Evolutionary conservation across 352 stramenopile species (phyloP), one percentile per base, ranked within the genome.

Genomic region (Phytopythium helicoides): DNA sequence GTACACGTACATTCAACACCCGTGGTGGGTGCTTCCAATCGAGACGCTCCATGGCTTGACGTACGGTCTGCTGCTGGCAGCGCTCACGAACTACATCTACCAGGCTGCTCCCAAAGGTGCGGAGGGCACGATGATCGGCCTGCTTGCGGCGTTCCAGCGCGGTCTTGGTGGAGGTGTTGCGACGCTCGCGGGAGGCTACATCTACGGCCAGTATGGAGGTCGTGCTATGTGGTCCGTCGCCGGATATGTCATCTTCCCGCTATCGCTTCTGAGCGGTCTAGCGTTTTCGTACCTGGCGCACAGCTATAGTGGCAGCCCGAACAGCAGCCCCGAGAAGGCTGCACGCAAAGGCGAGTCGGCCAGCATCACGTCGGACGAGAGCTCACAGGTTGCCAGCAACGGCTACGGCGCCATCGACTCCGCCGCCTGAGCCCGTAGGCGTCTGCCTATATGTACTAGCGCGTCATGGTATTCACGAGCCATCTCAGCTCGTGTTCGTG

Each of bases 81-180:
- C 70, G 14, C 68, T 71, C 52, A 76, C 66, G 23, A 71, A 80
- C 40, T 80, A 76, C 58, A 58, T 72, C 18, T 80, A 80, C 46
- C 35, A 68, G 22, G 50, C 56, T 0, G 63, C 66, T 1, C 70
- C 70, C 12, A 65, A 65, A 41, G 66, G 66, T 3, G 66, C 66
- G 0, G 59, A 80, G 45, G 69, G 66, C 6, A 76, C 66, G 16
- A 71, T 76, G 60, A 71, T 80, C 40, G 70, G 70, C 10, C 54
- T 80, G 25, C 50, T 80, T 10, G 68, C 60, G 19, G 60, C 54
- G 11, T 62, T 80, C 14, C 70, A 76, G 45, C 68, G 59, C 12
- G 70, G 70, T 15, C 44, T 76, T 1, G 70, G 66, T 7, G 63
- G 63, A 8, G 63, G 66, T 9, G 23, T 66, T n/a, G 66, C 62